Percentiles rank a stretch among this genome's conserved stretches.
Evolutionary conservation across 441 rosid genomes (phyloP).

Genomic region (Corymbia citriodora): DNA sequence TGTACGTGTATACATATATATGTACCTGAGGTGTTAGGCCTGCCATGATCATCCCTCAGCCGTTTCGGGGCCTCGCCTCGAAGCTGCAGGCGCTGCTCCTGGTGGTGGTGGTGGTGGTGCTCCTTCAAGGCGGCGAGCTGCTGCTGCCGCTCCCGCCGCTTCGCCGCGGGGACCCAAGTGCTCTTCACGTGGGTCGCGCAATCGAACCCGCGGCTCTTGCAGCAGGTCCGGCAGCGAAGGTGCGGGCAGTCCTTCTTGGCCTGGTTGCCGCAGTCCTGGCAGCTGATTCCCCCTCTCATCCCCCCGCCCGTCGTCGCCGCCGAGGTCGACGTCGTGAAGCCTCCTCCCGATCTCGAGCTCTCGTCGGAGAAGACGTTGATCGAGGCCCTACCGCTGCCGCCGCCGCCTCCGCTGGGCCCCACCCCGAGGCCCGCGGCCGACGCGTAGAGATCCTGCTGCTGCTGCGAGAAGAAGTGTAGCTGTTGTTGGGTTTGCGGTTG

Average conservation of each 20-base stretch:
- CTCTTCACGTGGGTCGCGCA: slow-evolving; percentile 86
- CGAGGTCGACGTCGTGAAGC: neutral
- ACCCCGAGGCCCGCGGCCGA: slow-evolving; percentile 41
- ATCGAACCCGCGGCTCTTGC: slow-evolving; percentile 89
- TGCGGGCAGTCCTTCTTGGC: slow-evolving; percentile 74
- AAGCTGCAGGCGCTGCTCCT: neutral
- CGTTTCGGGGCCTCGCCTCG: slow-evolving; percentile 30
- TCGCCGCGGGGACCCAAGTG: slow-evolving; percentile 90
- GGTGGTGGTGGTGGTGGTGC: neutral
- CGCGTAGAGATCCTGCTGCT: slow-evolving; percentile 64
- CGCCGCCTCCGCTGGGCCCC: neutral
- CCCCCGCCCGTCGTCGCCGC: neutral
- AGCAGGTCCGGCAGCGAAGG: slow-evolving; percentile 87
- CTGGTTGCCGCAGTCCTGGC: slow-evolving; percentile 54
- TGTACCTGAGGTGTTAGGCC: neutral
- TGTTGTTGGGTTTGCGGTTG: neutral
- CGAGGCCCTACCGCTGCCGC: neutral
- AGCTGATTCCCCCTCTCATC: slow-evolving; percentile 32
- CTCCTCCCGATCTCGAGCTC: slow-evolving; percentile 3
- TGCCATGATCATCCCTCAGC: slow-evolving; percentile 39
- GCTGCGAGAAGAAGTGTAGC: slow-evolving; percentile 20
- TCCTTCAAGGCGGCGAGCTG: slow-evolving; percentile 25
- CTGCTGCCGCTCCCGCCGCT: slow-evolving; percentile 80
- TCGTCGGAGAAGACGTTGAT: neutral
- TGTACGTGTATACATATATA: neutral